A percentile compares a stretch with the other conserved stretches of the same genome.
Conservation (phyloP, 139 green algal genomes). For the Chlamydomonas schloesseri region DNA sequence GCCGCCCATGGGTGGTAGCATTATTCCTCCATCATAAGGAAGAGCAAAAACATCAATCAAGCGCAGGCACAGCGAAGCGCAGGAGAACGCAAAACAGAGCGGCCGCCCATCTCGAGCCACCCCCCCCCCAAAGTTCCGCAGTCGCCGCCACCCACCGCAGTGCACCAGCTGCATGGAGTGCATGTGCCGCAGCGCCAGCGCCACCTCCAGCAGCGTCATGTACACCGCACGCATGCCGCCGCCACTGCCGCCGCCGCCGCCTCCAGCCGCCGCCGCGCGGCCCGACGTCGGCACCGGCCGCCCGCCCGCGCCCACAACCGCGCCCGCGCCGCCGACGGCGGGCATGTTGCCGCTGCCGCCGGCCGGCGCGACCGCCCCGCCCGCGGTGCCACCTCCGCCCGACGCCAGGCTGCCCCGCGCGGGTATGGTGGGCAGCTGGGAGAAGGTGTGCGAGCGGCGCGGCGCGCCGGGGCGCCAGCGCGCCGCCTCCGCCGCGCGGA, state of each 20-base stretch:
- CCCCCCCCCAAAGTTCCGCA: no score
- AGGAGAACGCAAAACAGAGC: no score
- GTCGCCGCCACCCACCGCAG: background rate
- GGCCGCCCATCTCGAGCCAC: no score
- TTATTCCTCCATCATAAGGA: no score
- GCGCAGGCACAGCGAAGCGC: no score
- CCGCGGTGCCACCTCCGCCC: background rate
- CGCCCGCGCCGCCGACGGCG: background rate
- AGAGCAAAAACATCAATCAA: no score
- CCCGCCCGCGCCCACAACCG: no score
- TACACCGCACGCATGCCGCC: constrained; percentile 18
- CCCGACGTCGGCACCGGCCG: no score
- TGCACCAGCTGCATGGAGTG: constrained; percentile 37
- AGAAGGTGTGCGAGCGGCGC: constrained; percentile 10
- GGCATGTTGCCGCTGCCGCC: background rate
- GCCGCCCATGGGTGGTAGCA: no score
- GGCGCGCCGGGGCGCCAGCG: background rate
- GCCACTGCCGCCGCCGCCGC: background rate
- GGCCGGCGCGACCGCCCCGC: background rate
- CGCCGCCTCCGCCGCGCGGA: background rate
- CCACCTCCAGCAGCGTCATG: constrained; percentile 52
- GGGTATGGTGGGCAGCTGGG: constrained; percentile 1
- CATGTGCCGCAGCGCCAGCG: constrained; percentile 45
- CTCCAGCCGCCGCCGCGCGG: no score
- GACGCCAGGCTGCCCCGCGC: background rate